Conservation (phyloP, 2,329 filamentous ascomycete species). For the Beauveria pseudobassiana region DNA sequence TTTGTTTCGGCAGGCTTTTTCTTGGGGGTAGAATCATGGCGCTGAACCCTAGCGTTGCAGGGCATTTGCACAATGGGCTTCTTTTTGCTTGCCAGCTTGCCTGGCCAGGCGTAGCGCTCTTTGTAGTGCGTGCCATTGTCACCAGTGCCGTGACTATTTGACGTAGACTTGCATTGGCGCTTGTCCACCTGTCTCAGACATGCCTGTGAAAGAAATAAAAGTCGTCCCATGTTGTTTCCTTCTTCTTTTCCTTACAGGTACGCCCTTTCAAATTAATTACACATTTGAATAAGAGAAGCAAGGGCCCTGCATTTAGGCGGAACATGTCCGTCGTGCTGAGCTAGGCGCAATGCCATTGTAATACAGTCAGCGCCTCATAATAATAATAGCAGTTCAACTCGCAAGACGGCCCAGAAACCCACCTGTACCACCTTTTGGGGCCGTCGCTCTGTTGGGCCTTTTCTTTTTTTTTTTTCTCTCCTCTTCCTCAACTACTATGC, state of each 20-base stretch:
- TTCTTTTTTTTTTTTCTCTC: background rate
- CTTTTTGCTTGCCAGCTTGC: background rate
- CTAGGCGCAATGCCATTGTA: background rate
- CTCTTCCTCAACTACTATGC: background rate
- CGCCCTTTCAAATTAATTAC: constrained; percentile 4
- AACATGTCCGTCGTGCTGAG: background rate
- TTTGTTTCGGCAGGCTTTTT: background rate
- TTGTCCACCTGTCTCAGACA: background rate
- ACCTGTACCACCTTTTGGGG: background rate
- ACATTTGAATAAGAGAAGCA: background rate
- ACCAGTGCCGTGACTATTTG: background rate
- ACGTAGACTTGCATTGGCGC: background rate
- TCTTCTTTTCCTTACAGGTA: background rate
- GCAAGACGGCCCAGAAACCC: background rate
- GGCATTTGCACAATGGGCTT: background rate
- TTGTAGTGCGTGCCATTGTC: background rate
- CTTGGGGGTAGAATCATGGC: background rate
- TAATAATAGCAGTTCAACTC: background rate
- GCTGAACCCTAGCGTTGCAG: constrained; percentile 2
- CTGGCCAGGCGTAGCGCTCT: background rate
- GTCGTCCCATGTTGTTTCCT: background rate
- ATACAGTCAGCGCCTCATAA: background rate
- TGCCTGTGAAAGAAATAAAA: background rate
- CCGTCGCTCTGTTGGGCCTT: background rate
- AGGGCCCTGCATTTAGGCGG: background rate